Evolutionary conservation across 202 grass and related monocot genomes (phyloP).

Genomic region (Carex sylvatica): DNA sequence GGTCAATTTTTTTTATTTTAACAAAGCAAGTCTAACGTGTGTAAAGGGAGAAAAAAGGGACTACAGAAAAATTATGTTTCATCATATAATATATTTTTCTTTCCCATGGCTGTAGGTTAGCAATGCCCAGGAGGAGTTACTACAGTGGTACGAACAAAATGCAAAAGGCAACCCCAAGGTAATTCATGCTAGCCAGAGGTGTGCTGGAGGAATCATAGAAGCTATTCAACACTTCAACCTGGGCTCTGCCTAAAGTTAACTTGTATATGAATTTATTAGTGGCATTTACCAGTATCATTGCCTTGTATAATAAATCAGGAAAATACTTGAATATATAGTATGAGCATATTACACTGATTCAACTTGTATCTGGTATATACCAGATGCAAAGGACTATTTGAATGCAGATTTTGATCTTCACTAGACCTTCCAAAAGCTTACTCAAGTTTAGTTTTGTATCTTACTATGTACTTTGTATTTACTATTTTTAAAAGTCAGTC

Average conservation of each 20-base stretch:
- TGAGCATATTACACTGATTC: conserved; percentile 8
- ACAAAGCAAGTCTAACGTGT: background rate
- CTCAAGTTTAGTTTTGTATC: background rate
- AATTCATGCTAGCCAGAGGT: conserved; percentile 47
- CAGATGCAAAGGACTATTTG: background rate
- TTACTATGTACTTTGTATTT: background rate
- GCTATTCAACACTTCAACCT: conserved; percentile 42
- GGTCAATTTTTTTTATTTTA: background rate
- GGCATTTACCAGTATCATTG: conserved; percentile 5
- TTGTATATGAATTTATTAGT: background rate
- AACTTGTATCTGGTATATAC: background rate
- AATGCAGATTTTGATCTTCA: background rate
- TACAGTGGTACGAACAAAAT: conserved; percentile 49
- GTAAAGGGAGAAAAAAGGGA: background rate
- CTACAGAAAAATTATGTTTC: background rate
- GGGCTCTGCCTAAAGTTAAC: conserved; percentile 27
- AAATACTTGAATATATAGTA: background rate
- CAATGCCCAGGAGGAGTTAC: conserved; percentile 50
- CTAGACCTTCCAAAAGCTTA: background rate
- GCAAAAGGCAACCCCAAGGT: conserved; percentile 39
- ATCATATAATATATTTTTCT: background rate
- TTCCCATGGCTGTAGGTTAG: conserved; percentile 34
- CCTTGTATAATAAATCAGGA: background rate
- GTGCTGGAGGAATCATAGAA: conserved; percentile 46
- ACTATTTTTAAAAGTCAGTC: background rate